Evolutionary conservation across 306 rosid genomes (phyloP).

Genomic region (Canavalia ensiformis): DNA sequence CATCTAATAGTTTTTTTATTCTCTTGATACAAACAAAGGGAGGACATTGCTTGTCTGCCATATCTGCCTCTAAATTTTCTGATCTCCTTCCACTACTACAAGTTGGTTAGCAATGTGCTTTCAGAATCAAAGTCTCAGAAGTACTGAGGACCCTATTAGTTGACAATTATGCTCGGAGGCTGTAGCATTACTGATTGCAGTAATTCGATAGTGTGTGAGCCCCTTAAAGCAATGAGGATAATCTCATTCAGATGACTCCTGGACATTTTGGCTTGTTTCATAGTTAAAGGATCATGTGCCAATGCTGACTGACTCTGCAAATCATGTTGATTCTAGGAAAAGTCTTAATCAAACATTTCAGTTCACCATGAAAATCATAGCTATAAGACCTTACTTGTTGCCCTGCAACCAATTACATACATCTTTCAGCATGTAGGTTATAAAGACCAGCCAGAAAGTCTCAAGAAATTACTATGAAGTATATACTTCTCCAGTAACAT

Average conservation of each 20-base stretch:
- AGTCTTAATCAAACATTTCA: not conserved
- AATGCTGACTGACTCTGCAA: conserved; percentile 57
- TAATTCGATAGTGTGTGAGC: not conserved
- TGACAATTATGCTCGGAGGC: conserved; percentile 12
- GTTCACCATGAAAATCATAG: conserved; percentile 14
- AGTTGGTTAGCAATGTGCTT: conserved; percentile 8
- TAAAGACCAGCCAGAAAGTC: conserved; percentile 6
- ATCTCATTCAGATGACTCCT: conserved; percentile 58
- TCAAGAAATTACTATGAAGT: not conserved
- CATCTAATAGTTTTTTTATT: not conserved
- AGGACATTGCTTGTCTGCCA: not conserved
- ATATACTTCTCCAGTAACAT: not conserved
- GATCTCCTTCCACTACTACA: not conserved
- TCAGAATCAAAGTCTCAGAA: conserved; percentile 12
- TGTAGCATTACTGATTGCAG: not conserved
- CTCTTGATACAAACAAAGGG: not conserved
- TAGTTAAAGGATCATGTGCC: conserved; percentile 63
- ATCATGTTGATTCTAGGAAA: conserved; percentile 54
- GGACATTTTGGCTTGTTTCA: conserved; percentile 62
- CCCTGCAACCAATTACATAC: not conserved
- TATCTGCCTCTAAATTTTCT: conserved; percentile 8
- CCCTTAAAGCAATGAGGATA: conserved; percentile 15
- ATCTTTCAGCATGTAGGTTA: not conserved
- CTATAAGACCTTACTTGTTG: not conserved
- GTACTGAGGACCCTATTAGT: conserved; percentile 2